A percentile compares a stretch with the other conserved stretches of the same genome.
These are phyloP conservation scores for Populus trichocarpa DNA, from an alignment of 441 rosid species.

Conservation along the genomic window DNA sequence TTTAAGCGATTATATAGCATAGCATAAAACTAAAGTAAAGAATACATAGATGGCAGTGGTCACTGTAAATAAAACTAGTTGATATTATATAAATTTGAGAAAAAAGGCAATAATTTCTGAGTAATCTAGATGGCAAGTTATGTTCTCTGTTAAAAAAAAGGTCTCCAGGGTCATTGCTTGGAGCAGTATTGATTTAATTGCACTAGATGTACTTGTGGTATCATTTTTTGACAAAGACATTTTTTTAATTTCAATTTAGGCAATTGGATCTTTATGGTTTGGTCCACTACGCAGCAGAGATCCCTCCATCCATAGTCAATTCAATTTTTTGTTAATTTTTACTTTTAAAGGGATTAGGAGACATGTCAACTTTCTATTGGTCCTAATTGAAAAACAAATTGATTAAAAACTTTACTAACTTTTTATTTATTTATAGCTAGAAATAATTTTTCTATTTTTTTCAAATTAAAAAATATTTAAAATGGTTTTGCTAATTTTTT, in stretches of 20 bases:
- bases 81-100: background rate
- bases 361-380: background rate
- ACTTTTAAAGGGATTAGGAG: background rate
- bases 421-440: background rate
- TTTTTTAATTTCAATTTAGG: background rate
- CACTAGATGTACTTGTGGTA: no score
- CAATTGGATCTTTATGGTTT: background rate
- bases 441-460: no score
- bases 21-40: conserved; percentile 1
- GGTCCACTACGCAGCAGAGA: background rate
- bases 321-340: background rate
- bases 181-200: background rate
- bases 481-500: no score
- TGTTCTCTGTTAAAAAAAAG: background rate
- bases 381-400: background rate
- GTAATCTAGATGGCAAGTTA: background rate
- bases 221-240: background rate
- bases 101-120: background rate
- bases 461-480: no score
- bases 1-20: conserved; percentile 18
- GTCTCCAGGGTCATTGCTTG: background rate
- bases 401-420: no score
- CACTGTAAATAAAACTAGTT: background rate
- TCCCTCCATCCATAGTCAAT: no score
- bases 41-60: background rate